phyloP scores from a whole-genome alignment of 2,329 filamentous ascomycete genomes.

The Coleophoma crateriformis region DNA sequence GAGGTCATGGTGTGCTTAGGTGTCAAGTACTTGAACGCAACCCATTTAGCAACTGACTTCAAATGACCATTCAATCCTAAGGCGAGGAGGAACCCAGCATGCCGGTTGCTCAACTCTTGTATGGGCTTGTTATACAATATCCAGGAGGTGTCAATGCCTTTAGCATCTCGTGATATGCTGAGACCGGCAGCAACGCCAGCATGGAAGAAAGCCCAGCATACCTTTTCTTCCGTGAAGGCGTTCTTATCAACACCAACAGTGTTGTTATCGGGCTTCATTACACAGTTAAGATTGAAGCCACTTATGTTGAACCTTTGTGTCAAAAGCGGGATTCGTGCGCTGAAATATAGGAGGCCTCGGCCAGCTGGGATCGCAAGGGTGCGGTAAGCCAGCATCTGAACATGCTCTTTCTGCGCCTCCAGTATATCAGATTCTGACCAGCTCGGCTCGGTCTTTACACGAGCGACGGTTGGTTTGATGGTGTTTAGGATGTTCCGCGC shows the following conservation, averaged over 20 bases:
- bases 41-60: conserved; percentile 93
- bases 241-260: conserved; percentile 89
- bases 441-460: conserved; percentile 65
- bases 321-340: conserved; percentile 77
- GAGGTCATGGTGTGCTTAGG: conserved; percentile 99
- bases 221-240: conserved; percentile 89
- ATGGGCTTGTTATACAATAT: conserved; percentile 94
- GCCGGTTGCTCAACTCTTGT: conserved; percentile 86
- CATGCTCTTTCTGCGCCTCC: conserved; percentile 87
- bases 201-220: conserved; percentile 98
- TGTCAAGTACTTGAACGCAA: conserved; percentile 98
- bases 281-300: conserved; percentile 86
- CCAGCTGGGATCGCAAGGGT: conserved; percentile 87
- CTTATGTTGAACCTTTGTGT: conserved; percentile 88
- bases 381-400: conserved; percentile 77
- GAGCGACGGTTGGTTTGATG: conserved; percentile 71
- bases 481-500: conserved; percentile 83
- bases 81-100: conserved; percentile 88
- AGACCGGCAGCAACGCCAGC: conserved; percentile 90
- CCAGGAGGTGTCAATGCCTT: conserved; percentile 97
- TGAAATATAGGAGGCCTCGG: conserved; percentile 81
- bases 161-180: conserved; percentile 82
- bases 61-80: conserved; percentile 91
- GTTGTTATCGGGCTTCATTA: conserved; percentile 87
- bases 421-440: conserved; percentile 85